Evolutionary conservation across 148 eudicot species (phyloP).

Genomic region (Spergularia bocconei): DNA sequence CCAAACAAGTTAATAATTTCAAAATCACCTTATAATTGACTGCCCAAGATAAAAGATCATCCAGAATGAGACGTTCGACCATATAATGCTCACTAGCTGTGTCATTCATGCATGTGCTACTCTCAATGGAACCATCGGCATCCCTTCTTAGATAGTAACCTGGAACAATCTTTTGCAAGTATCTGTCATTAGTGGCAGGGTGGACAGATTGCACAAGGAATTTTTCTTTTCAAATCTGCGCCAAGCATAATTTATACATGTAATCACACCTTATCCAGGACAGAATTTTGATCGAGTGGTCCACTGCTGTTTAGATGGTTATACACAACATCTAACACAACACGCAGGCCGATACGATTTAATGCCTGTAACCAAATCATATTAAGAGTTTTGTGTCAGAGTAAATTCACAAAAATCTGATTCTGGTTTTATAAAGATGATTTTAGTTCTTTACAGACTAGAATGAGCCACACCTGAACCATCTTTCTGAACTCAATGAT

Average conservation of each 20-base stretch:
- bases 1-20: background rate
- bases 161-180: conserved; percentile 77
- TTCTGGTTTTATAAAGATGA: conserved; percentile 2
- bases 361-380: conserved; percentile 57
- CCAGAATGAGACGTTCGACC: conserved; percentile 89
- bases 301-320: conserved; percentile 91
- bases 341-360: conserved; percentile 76
- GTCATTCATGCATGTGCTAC: conserved; percentile 77
- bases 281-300: conserved; percentile 65
- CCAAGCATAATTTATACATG: conserved; percentile 3
- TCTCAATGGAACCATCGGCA: conserved; percentile 65
- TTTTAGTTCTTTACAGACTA: background rate
- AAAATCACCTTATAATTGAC: conserved; percentile 74
- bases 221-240: background rate
- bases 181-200: conserved; percentile 8
- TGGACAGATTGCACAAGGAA: background rate
- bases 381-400: background rate
- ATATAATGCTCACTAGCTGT: conserved; percentile 98
- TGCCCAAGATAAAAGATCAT: conserved; percentile 84
- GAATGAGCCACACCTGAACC: conserved; percentile 65
- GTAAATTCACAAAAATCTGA: background rate
- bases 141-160: conserved; percentile 90
- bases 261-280: conserved; percentile 79
- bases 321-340: conserved; percentile 94
- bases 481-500: conserved; percentile 82